Percentiles rank a stretch among this genome's conserved stretches.
Evolutionary conservation across 495 filamentous ascomycete species (phyloP).

Genomic region (Extremus antarcticus): DNA sequence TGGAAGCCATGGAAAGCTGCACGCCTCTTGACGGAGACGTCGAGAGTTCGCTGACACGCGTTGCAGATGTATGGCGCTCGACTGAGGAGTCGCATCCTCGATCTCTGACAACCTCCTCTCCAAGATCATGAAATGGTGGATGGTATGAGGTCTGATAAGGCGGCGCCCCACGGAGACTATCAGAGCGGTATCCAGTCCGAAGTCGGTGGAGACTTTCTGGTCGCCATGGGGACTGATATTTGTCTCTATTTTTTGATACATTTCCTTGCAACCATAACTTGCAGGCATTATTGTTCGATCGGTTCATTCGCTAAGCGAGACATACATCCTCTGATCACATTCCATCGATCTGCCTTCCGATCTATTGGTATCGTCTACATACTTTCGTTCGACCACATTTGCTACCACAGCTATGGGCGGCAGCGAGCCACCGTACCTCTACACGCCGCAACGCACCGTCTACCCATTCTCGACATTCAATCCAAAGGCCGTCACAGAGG

Average conservation of each 20-base stretch:
- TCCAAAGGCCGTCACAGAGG: constrained; percentile 68
- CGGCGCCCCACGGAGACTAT: too few species aligned
- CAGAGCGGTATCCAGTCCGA: too few species aligned
- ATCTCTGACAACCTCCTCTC: too few species aligned
- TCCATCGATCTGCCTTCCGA: background rate
- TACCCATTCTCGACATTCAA: constrained; percentile 51
- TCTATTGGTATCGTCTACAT: background rate
- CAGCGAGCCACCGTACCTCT: constrained; percentile 60
- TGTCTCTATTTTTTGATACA: too few species aligned
- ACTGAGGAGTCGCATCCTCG: constrained; percentile 5
- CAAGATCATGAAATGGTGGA: too few species aligned
- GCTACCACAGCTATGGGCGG: constrained; percentile 16
- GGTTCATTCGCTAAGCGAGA: background rate
- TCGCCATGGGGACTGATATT: too few species aligned
- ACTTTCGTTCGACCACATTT: background rate
- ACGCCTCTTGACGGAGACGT: background rate
- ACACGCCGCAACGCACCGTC: constrained; percentile 43
- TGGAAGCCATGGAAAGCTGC: background rate
- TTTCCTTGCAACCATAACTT: background rate
- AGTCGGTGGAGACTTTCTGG: too few species aligned
- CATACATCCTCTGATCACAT: background rate
- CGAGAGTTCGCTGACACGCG: constrained; percentile 8
- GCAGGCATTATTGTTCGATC: background rate
- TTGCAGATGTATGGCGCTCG: constrained; percentile 17
- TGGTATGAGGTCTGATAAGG: too few species aligned